phyloP scores from a whole-genome alignment of 768 basidiomycete species.

The Ramaria rubella region DNA sequence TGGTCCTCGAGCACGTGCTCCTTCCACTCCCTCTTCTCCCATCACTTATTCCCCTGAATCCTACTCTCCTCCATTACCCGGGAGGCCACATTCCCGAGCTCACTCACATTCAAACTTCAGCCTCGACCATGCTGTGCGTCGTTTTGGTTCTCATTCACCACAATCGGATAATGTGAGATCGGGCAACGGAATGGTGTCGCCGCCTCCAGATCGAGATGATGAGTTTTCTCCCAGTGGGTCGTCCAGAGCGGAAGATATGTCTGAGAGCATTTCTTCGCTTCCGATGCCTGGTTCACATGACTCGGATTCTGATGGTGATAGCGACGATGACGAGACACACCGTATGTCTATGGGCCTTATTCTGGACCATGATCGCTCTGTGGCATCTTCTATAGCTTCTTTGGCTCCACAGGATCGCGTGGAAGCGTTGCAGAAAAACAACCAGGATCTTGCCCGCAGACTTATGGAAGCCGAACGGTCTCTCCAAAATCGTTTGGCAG shows the following conservation, averaged over 20 bases:
- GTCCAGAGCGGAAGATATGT: slow-evolving; percentile 31
- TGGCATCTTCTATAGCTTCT: slow-evolving; percentile 57
- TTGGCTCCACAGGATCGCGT: slow-evolving; percentile 67
- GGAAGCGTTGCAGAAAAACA: slow-evolving; percentile 66
- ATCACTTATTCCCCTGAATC: slow-evolving; percentile 27
- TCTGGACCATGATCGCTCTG: slow-evolving; percentile 42
- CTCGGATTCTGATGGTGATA: slow-evolving; percentile 31
- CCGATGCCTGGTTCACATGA: slow-evolving; percentile 53
- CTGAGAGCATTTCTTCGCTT: slow-evolving; percentile 43
- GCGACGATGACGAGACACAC: slow-evolving; percentile 39
- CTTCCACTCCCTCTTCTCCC: slow-evolving; percentile 65
- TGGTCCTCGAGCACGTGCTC: slow-evolving; percentile 49
- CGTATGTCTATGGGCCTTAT: slow-evolving; percentile 44
- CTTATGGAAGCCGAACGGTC: slow-evolving; percentile 67
- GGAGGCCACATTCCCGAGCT: slow-evolving; percentile 62
- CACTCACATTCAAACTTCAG: slow-evolving; percentile 33
- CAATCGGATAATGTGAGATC: slow-evolving; percentile 33
- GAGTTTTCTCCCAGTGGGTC: slow-evolving; percentile 23
- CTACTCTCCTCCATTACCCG: slow-evolving; percentile 39
- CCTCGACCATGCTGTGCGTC: slow-evolving; percentile 32
- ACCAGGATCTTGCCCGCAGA: slow-evolving; percentile 69
- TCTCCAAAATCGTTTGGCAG: slow-evolving; percentile 55
- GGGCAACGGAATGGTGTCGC: slow-evolving; percentile 31
- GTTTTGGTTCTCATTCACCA: slow-evolving; percentile 38
- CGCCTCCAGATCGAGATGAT: slow-evolving; percentile 33